Conservation (phyloP, 2,329 filamentous ascomycete genomes). For the Paecilomyces dactylethromorphus region DNA sequence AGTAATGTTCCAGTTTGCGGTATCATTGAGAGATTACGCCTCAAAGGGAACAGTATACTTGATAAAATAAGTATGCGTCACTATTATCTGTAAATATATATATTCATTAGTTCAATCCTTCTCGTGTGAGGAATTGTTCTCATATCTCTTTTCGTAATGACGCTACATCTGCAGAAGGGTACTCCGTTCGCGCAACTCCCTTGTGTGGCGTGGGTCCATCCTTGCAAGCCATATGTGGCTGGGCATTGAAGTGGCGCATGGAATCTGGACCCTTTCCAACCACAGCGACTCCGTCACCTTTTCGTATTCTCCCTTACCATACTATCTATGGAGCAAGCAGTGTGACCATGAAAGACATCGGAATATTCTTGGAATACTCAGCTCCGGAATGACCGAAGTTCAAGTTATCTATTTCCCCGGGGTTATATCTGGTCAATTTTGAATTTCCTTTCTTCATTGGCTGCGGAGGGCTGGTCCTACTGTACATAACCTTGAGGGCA, state of each 20-base stretch:
- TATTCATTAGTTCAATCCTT: too few relatives aligned
- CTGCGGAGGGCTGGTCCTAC: neutral
- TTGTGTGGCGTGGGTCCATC: neutral
- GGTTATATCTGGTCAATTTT: neutral
- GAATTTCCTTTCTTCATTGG: neutral
- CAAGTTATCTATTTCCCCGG: neutral
- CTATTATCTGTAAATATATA: too few relatives aligned
- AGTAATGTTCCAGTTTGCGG: too few relatives aligned
- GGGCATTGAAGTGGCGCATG: neutral
- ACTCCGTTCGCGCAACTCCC: neutral
- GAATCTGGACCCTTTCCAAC: neutral
- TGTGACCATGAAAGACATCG: neutral
- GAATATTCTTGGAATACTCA: neutral
- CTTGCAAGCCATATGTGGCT: neutral
- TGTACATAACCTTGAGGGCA: neutral
- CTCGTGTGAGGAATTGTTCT: too few relatives aligned
- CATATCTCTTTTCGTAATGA: too few relatives aligned
- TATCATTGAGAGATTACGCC: too few relatives aligned
- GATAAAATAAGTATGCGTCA: too few relatives aligned
- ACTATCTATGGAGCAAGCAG: neutral
- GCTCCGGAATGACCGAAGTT: neutral
- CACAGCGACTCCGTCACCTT: neutral
- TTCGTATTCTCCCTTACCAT: neutral
- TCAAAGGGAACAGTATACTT: too few relatives aligned
- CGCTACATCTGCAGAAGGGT: too few relatives aligned